These are phyloP conservation scores for Beauveria caledonica DNA, from an alignment of 2,329 filamentous ascomycete genomes.

Conservation along the genomic window DNA sequence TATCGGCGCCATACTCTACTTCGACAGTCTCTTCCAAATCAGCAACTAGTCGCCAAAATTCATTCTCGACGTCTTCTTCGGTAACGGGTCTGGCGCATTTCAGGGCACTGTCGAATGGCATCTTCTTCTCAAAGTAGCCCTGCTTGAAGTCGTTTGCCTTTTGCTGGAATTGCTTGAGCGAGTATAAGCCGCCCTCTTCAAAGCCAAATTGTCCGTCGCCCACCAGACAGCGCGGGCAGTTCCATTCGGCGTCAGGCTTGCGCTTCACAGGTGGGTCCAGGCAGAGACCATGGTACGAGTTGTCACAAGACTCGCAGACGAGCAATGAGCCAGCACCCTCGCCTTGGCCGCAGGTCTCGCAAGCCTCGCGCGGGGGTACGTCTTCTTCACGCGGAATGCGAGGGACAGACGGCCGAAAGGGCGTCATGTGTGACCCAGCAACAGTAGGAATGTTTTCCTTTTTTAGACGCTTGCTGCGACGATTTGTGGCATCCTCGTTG, in stretches of 20 bases:
- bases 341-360: constrained; percentile 76
- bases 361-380: constrained; percentile 51
- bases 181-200: constrained; percentile 93
- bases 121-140: constrained; percentile 82
- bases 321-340: constrained; percentile 65
- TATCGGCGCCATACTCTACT: constrained; percentile 96
- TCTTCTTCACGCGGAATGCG: constrained; percentile 51
- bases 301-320: constrained; percentile 85
- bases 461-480: constrained; percentile 87
- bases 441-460: constrained; percentile 76
- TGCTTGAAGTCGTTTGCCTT: constrained; percentile 94
- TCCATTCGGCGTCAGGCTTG: constrained; percentile 83
- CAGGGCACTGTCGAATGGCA: constrained; percentile 76
- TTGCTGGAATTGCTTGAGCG: constrained; percentile 89
- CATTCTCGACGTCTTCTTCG: constrained; percentile 90
- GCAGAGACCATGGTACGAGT: constrained; percentile 78
- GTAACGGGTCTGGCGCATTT: constrained; percentile 76
- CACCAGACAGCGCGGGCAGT: constrained; percentile 89
- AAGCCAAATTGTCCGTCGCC: constrained; percentile 96
- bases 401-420: constrained; percentile 75
- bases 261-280: constrained; percentile 76
- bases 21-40: constrained; percentile 93
- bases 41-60: constrained; percentile 94
- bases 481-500: constrained; percentile 57
- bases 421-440: constrained; percentile 92